Conservation (phyloP, 495 filamentous ascomycete genomes). For the Glarea lozoyensis region DNA sequence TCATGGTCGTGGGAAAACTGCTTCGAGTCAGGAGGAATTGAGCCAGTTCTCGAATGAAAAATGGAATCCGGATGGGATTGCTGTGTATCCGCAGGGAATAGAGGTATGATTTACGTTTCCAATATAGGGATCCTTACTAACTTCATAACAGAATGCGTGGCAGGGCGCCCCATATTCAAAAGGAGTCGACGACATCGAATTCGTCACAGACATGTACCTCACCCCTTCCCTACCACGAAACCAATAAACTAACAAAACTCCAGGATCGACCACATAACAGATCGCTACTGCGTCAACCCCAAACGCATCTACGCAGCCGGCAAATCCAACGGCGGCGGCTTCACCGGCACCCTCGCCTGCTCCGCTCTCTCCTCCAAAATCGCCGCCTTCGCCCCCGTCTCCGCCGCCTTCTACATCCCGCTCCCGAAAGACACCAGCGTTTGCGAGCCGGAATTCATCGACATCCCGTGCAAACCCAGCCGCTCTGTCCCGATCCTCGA, state of each 20-base stretch:
- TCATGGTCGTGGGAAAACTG: conserved; percentile 31
- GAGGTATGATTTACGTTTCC: conserved; percentile 22
- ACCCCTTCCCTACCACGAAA: not conserved
- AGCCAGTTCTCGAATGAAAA: conserved; percentile 33
- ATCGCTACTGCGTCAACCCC: conserved; percentile 36
- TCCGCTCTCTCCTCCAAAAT: conserved; percentile 26
- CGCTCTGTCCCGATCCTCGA: conserved; percentile 34
- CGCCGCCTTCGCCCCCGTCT: conserved; percentile 38
- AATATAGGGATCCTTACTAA: not conserved
- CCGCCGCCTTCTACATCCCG: conserved; percentile 32
- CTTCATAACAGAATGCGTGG: conserved; percentile 15
- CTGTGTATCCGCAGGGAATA: conserved; percentile 39
- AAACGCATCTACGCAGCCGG: conserved; percentile 46
- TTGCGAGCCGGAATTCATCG: conserved; percentile 19
- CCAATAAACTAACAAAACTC: not conserved
- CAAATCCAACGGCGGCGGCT: conserved; percentile 53
- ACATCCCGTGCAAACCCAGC: conserved; percentile 27
- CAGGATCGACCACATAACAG: not conserved
- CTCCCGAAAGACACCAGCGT: conserved; percentile 4
- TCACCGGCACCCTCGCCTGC: conserved; percentile 46
- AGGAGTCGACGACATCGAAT: conserved; percentile 30
- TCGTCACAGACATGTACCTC: conserved; percentile 45
- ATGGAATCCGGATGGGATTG: conserved; percentile 38
- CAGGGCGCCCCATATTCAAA: conserved; percentile 22
- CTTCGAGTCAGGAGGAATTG: conserved; percentile 27